A percentile compares a stretch with the other conserved stretches of the same genome.
These are phyloP conservation scores for Aspergillus fischeri DNA, from an alignment of 2,329 filamentous ascomycete species.

Conservation along the genomic window DNA sequence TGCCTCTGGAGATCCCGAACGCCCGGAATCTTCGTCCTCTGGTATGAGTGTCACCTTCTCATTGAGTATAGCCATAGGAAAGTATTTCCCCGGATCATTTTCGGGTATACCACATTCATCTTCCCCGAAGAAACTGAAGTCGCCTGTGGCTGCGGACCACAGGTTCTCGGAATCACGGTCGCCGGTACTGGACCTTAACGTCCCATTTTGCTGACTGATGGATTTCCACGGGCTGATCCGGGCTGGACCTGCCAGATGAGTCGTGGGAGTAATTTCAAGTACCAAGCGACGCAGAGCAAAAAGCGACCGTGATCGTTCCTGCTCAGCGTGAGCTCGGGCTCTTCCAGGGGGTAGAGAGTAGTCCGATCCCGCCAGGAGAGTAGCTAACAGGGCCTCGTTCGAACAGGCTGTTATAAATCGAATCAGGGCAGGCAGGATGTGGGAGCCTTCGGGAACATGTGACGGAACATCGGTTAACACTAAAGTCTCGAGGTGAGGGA, in stretches of 20 bases:
- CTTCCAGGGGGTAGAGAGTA: slow-evolving; percentile 58
- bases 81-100: slow-evolving; percentile 40
- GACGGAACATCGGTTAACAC: slow-evolving; percentile 55
- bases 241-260: slow-evolving; percentile 11
- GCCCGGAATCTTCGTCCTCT: slow-evolving; percentile 25
- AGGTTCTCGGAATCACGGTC: slow-evolving; percentile 57
- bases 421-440: slow-evolving; percentile 44
- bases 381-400: slow-evolving; percentile 51
- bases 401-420: slow-evolving; percentile 56
- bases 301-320: slow-evolving; percentile 46
- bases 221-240: slow-evolving; percentile 34
- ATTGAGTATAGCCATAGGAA: slow-evolving; percentile 41
- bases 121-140: slow-evolving; percentile 60
- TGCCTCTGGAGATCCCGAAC: slow-evolving; percentile 12
- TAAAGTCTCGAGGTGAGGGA: slow-evolving; percentile 52
- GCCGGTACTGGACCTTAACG: slow-evolving; percentile 53
- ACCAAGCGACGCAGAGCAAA: slow-evolving; percentile 56
- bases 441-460: slow-evolving; percentile 37
- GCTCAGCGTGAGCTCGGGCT: slow-evolving; percentile 46
- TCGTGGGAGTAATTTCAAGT: slow-evolving; percentile 48
- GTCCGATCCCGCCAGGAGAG: slow-evolving; percentile 50
- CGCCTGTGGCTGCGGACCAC: slow-evolving; percentile 55
- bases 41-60: slow-evolving; percentile 43
- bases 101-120: slow-evolving; percentile 52
- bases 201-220: slow-evolving; percentile 43